Percentiles rank a stretch among this genome's conserved stretches.
These are phyloP conservation scores for Leccinum broughii DNA, from an alignment of 768 basidiomycete genomes.

Conservation along the genomic window DNA sequence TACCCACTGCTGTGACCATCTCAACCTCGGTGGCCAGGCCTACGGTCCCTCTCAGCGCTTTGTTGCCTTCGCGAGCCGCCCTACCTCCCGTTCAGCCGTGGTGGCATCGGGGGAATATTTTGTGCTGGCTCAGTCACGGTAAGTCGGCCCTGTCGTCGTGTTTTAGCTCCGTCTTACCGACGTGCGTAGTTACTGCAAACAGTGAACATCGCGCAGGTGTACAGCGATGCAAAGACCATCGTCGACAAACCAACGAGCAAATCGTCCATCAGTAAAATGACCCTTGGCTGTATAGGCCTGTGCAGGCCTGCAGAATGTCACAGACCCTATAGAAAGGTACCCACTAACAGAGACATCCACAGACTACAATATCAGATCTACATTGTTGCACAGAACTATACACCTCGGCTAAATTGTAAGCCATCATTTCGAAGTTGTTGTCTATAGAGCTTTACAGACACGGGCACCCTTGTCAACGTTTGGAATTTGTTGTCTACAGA, in stretches of 20 bases:
- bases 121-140: slow-evolving; percentile 65
- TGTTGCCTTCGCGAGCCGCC: slow-evolving; percentile 64
- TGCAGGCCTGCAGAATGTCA: no score
- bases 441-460: no score
- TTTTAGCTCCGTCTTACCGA: neutral
- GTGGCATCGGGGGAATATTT: slow-evolving; percentile 79
- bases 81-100: slow-evolving; percentile 71
- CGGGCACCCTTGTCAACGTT: no score
- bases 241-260: slow-evolving; percentile 86
- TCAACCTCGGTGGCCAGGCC: slow-evolving; percentile 67
- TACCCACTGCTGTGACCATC: slow-evolving; percentile 43
- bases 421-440: no score
- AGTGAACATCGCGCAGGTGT: slow-evolving; percentile 75
- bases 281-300: no score
- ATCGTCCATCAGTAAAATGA: slow-evolving; percentile 30
- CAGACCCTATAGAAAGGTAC: no score
- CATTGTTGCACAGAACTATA: no score
- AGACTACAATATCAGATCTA: no score
- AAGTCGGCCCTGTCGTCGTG: slow-evolving; percentile 22
- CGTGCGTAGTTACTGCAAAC: slow-evolving; percentile 71
- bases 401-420: no score
- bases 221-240: slow-evolving; percentile 82
- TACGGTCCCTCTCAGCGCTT: slow-evolving; percentile 48
- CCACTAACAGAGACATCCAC: no score
- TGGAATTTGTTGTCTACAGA: no score